Percentiles rank a stretch among this genome's conserved stretches.
Conservation (phyloP, 129 eudicot genomes). For the Oenanthe sinensis region DNA sequence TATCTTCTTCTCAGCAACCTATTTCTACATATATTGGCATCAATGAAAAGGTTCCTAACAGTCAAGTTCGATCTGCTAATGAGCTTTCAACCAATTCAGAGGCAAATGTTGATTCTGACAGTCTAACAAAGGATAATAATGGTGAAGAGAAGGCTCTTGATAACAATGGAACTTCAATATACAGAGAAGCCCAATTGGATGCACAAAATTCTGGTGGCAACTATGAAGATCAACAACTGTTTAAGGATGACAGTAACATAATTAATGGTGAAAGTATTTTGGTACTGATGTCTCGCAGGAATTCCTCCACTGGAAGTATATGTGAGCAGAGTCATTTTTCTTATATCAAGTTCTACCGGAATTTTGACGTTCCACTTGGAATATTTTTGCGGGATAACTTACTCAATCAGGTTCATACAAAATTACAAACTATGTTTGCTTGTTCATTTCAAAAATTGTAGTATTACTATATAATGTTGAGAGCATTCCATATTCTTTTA, state of each 20-base stretch:
- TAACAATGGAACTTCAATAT: constrained; percentile 1
- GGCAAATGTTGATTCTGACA: constrained; percentile 21
- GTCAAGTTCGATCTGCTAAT: constrained; percentile 19
- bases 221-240: constrained; percentile 28
- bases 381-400: constrained; percentile 63
- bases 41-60: constrained; percentile 26
- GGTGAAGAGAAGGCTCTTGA: constrained; percentile 20
- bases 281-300: constrained; percentile 75
- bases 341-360: constrained; percentile 76
- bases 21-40: constrained; percentile 30
- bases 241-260: constrained; percentile 48
- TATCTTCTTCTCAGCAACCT: constrained; percentile 27
- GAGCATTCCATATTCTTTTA: not conserved
- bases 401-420: constrained; percentile 84
- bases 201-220: constrained; percentile 12
- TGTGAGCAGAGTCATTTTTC: constrained; percentile 81
- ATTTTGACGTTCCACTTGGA: constrained; percentile 82
- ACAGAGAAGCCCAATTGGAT: constrained; percentile 16
- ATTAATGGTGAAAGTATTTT: constrained; percentile 77
- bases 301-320: constrained; percentile 54
- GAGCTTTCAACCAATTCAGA: constrained; percentile 22
- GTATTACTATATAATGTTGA: not conserved
- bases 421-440: not conserved
- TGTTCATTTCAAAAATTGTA: not conserved
- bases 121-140: constrained; percentile 21